Evolutionary conservation across 78 protist genomes (phyloP).

Genomic region (Neovahlkampfia damariscottae): DNA sequence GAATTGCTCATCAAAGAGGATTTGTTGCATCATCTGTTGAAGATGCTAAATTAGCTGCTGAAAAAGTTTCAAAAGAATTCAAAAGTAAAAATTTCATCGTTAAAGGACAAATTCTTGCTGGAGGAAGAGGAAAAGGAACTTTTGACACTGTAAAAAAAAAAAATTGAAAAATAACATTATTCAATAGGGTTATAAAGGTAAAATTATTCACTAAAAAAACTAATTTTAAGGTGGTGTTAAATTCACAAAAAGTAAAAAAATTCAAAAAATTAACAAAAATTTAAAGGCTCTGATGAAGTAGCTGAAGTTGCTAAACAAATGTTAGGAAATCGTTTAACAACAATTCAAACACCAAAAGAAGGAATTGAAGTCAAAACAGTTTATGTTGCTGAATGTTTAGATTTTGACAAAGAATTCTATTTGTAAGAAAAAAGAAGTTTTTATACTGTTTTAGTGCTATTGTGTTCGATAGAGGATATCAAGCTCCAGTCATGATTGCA

Average conservation of each 20-base stretch:
- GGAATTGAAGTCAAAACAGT: conserved; percentile 62
- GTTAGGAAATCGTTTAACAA: conserved; percentile 79
- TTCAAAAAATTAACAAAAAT: conserved; percentile 8
- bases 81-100: conserved; percentile 36
- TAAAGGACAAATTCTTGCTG: conserved; percentile 91
- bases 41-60: conserved; percentile 8
- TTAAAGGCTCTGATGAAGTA: conserved; percentile 16
- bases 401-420: conserved; percentile 65
- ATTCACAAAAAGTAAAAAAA: not conserved
- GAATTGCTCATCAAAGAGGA: conserved; percentile 13
- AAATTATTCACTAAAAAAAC: not conserved
- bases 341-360: conserved; percentile 80
- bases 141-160: conserved; percentile 54
- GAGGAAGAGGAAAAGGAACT: conserved; percentile 94
- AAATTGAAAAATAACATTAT: not conserved
- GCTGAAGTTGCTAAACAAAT: conserved; percentile 55
- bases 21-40: conserved; percentile 5
- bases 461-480: conserved; percentile 69
- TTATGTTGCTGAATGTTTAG: conserved; percentile 27
- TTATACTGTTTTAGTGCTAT: too few species aligned
- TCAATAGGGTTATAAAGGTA: not conserved
- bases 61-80: conserved; percentile 2
- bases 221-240: not conserved
- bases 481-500: conserved; percentile 12
- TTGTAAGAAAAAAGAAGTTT: too few species aligned